Conservation (phyloP, 2,329 filamentous ascomycete species). For the Dothideomycetes sp. region DNA sequence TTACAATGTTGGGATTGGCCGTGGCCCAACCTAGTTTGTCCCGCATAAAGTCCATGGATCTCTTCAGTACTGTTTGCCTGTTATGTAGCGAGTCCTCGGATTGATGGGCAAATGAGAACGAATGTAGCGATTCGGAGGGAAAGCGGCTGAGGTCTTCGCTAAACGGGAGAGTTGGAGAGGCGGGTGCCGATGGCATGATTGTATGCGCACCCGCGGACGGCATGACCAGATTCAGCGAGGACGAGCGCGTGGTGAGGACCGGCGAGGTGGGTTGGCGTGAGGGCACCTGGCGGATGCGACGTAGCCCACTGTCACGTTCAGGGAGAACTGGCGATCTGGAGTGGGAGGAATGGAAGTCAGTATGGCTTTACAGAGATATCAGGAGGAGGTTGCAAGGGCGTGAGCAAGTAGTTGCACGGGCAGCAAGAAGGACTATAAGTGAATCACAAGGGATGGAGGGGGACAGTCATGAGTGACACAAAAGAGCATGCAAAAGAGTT, state of each 20-base stretch:
- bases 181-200: constrained; percentile 46
- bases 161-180: constrained; percentile 59
- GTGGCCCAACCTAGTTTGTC: constrained; percentile 73
- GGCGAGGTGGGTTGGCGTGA: constrained; percentile 63
- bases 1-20: constrained; percentile 64
- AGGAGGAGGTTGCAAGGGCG: too few species aligned
- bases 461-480: too few species aligned
- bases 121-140: constrained; percentile 90
- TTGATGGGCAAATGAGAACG: constrained; percentile 94
- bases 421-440: too few species aligned
- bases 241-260: constrained; percentile 46
- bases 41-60: constrained; percentile 93
- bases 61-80: constrained; percentile 83
- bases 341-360: too few species aligned
- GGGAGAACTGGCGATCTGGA: constrained; percentile 6
- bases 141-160: constrained; percentile 86
- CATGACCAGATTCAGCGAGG: constrained; percentile 60
- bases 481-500: too few species aligned
- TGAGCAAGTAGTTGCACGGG: too few species aligned
- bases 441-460: too few species aligned
- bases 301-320: constrained; percentile 50
- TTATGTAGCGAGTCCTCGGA: constrained; percentile 86
- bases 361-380: too few species aligned
- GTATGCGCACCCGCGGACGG: constrained; percentile 29
- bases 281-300: constrained; percentile 80